Percentiles rank a stretch among this genome's conserved stretches.
Evolutionary conservation across 176 grass and related monocot genomes (phyloP).

Genomic region (Raddia guianensis): DNA sequence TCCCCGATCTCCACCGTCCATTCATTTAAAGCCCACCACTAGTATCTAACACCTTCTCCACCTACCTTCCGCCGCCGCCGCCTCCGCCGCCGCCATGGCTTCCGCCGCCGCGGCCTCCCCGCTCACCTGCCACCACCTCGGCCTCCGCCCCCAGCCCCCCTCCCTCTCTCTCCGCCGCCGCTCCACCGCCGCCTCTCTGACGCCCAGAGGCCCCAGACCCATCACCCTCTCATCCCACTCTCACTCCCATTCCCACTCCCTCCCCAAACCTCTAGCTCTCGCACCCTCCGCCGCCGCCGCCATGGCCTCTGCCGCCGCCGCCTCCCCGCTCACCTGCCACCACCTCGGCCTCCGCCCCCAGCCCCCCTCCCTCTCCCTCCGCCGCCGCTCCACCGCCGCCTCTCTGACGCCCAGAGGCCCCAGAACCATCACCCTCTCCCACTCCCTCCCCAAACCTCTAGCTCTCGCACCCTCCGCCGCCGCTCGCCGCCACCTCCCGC

Average conservation of each 20-base stretch:
- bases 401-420: slow-evolving; percentile 7
- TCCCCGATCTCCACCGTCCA: slow-evolving; percentile 47
- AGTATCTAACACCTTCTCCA: neutral
- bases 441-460: slow-evolving; percentile 30
- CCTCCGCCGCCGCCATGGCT: slow-evolving; percentile 53
- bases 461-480: neutral
- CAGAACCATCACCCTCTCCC: slow-evolving; percentile 35
- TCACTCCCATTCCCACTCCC: slow-evolving; percentile 29
- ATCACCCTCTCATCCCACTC: slow-evolving; percentile 17
- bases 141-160: slow-evolving; percentile 43
- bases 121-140: slow-evolving; percentile 50
- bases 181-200: slow-evolving; percentile 11
- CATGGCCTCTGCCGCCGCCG: slow-evolving; percentile 55
- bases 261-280: slow-evolving; percentile 32
- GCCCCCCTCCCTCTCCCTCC: slow-evolving; percentile 47
- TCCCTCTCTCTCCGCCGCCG: slow-evolving; percentile 47
- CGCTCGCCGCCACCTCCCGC: neutral
- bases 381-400: slow-evolving; percentile 31
- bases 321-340: slow-evolving; percentile 54
- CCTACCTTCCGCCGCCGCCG: neutral
- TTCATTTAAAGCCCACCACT: slow-evolving; percentile 35
- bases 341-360: slow-evolving; percentile 42
- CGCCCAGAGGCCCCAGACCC: slow-evolving; percentile 28
- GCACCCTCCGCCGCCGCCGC: slow-evolving; percentile 41
- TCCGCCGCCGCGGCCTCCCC: slow-evolving; percentile 46